Evolutionary conservation across 1,139 yeast species (phyloP), one percentile per base, ranked within the genome.

Genomic region (Sugiyamaella xylanicola): DNA sequence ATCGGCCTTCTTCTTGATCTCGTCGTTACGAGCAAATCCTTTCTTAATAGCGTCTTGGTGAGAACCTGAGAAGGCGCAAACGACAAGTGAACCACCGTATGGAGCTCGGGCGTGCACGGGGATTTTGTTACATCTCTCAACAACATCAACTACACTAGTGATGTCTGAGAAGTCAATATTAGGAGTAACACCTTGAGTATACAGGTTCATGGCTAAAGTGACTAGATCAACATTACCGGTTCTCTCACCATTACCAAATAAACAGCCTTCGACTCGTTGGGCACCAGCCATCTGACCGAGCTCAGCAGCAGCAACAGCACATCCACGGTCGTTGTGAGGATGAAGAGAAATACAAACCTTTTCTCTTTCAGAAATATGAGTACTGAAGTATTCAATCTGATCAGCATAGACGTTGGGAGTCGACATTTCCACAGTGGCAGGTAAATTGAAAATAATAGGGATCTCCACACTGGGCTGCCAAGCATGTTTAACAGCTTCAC

Each of bases 31-130:
- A 56, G 81, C 78, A 76, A 93, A 92, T 43, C 98, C 98, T 77
- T 93, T 93, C 76, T 93, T 93, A 76, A 93, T 93, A 51, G 99
- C 98, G 72, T 93, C 98, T 77, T 93, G 98, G 74, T 93, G 98
- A 42, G 97, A 89, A 11, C 98, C 98, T 56, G 93, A 84, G 74
- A 93, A 93, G 3, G 98, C 98, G 75, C 96, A 89, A 45, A 92
- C 97, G 59, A 93, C 99, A 61, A 93, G 81, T 56, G 95, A 91
- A 56, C 99, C 98, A 61, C 97, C 97, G 69, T 93, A 93, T 54
- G 98, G 98, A 29, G 97, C 95, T 72, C 99, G 84, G 59, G 92
- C 86, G 63, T 85, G 91, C 22, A 93, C 91, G 17, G 96, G 97
- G 63, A 93, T 88, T 77, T 93, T 93, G 79, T 93, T 93, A 77